Evolutionary conservation across 2,329 filamentous ascomycete genomes (phyloP), one percentile per base, ranked within the genome.

Genomic region (Kalaharituber pfeilii): DNA sequence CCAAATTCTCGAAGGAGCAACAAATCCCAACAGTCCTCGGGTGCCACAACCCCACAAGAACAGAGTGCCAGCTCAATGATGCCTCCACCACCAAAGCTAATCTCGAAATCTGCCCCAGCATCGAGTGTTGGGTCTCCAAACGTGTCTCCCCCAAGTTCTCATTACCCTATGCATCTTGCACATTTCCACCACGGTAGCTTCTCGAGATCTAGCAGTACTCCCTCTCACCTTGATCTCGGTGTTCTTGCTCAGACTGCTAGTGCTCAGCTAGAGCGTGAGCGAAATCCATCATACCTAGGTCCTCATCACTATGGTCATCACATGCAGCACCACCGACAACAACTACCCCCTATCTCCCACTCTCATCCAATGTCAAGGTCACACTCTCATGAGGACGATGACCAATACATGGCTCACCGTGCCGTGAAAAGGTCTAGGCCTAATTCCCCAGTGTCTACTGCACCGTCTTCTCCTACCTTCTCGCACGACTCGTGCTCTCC

Each of bases 401-500:
- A 89, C 66, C 83, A 82, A 62, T 89, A 88, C 67, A 70, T 73
- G 51, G 79, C 79, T 50, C 73, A 86, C 66, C 77, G 84, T 57
- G 79, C 82, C 63, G 77, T 83, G 25, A 96, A 96, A 75, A 81
- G 87, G 59, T 96, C 89, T 57, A 75, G 89, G 63, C 89, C 91
- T 44, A 91, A 88, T 68, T 95, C 89, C 30, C 91, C 89, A 52
- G 86, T 93, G 70, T 95, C 88, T 7, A 96, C 89, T 1, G 89
- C 89, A 49, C 91, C 91, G 20, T 94, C 89, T 25, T 96, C 89
- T 28, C 89, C 89, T 25, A 95, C 88, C 2, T 94, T 95, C 68
- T 95, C 89, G 1, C 87, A 95, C 70, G 87, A 94, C 69, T 95
- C 89, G 9, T 77, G 89, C 49, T 96, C 89, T 8, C 91, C 89